Evolutionary conservation across 768 basidiomycete species (phyloP).

Genomic region (Boletellus ananas): DNA sequence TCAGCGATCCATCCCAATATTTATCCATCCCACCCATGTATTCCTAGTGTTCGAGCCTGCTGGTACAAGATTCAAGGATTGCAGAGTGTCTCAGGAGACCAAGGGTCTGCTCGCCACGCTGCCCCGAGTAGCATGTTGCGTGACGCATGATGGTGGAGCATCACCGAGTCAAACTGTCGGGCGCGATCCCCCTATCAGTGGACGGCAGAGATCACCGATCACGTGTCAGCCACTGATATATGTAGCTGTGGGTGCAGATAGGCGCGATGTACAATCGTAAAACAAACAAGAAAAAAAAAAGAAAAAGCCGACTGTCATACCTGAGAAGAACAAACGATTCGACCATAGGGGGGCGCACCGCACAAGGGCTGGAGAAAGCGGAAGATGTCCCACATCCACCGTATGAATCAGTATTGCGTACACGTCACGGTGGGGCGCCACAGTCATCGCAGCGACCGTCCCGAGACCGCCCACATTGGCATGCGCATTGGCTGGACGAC

Average conservation of each 20-base stretch:
- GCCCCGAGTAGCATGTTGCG: too few relatives aligned
- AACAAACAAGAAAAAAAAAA: background rate
- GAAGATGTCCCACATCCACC: conserved; percentile 38
- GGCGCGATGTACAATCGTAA: background rate
- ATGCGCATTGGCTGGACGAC: conserved; percentile 17
- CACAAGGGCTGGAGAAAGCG: background rate
- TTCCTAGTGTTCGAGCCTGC: background rate
- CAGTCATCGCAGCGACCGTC: background rate
- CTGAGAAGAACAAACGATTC: background rate
- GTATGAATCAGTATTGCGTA: too few relatives aligned
- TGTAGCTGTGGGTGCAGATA: background rate
- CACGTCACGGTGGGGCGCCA: conserved; percentile 38
- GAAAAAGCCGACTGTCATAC: background rate
- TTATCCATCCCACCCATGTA: conserved; percentile 8
- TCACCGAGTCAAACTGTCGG: too few relatives aligned
- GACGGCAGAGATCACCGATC: background rate
- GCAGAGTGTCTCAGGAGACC: too few relatives aligned
- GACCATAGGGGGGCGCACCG: too few relatives aligned
- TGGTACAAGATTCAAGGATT: too few relatives aligned
- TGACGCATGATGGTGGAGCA: too few relatives aligned
- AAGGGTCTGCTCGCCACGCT: too few relatives aligned
- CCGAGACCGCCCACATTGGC: too few relatives aligned
- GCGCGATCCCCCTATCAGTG: background rate
- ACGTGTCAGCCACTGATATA: too few relatives aligned
- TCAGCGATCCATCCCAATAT: background rate